These are phyloP conservation scores for Olyra latifolia DNA, from an alignment of 176 grass and related monocot genomes.

Conservation along the genomic window DNA sequence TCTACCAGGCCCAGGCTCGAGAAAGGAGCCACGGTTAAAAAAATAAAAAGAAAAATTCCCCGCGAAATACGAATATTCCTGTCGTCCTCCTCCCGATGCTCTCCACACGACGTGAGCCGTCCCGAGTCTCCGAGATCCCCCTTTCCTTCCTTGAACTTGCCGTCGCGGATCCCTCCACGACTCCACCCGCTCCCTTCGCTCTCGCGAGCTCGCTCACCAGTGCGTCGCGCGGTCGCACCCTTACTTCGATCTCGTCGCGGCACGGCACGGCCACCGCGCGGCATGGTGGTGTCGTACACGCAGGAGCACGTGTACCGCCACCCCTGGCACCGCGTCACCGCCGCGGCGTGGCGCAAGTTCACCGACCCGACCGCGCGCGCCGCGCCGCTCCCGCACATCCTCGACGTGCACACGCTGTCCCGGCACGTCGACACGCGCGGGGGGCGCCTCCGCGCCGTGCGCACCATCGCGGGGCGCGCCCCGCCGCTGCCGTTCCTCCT, in stretches of 20 bases:
- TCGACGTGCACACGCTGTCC: conserved; percentile 68
- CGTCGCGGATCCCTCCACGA: not conserved
- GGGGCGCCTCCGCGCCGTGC: conserved; percentile 45
- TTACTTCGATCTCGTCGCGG: not conserved
- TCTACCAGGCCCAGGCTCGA: too few species aligned
- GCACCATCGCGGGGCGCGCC: conserved; percentile 53
- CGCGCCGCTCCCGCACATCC: conserved; percentile 41
- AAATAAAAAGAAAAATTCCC: not conserved
- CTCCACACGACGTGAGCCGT: not conserved
- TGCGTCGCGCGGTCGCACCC: too few species aligned
- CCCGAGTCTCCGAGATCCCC: not conserved
- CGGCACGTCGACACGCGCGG: conserved; percentile 23
- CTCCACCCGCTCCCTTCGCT: not conserved
- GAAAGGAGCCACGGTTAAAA: too few species aligned
- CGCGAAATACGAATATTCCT: conserved; percentile 19
- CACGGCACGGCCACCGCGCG: not conserved
- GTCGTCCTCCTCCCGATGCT: not conserved
- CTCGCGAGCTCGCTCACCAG: not conserved
- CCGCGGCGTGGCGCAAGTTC: conserved; percentile 79
- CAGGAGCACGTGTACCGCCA: conserved; percentile 81
- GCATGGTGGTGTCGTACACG: conserved; percentile 66
- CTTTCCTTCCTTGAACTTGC: not conserved
- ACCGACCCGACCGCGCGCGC: conserved; percentile 50
- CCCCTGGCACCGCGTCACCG: conserved; percentile 77
- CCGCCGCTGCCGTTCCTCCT: conserved; percentile 58